Conservation (phyloP, 345 rosid species). For the Schrenkiella parvula region DNA sequence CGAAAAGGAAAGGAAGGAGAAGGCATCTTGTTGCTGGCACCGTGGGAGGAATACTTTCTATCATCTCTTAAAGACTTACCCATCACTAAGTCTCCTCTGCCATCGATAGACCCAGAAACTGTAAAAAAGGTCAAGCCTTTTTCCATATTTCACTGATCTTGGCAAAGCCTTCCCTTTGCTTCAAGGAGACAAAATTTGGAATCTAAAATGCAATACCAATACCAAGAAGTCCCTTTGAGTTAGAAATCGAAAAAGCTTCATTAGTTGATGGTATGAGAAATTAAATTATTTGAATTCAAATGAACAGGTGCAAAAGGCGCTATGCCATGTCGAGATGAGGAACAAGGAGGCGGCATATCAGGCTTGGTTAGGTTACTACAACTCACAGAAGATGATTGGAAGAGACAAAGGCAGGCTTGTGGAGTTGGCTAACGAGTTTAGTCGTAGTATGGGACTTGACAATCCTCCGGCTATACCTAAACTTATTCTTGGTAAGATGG, state of each 20-base stretch:
- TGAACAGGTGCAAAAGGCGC: conserved; percentile 63
- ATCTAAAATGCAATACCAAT: background rate
- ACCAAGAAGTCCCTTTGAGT: background rate
- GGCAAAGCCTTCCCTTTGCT: background rate
- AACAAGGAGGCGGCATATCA: conserved; percentile 88
- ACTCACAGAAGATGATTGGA: conserved; percentile 65
- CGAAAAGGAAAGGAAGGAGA: conserved; percentile 94
- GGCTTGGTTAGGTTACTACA: conserved; percentile 97
- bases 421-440: conserved; percentile 90
- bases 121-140: conserved; percentile 57
- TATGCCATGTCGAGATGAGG: conserved; percentile 81
- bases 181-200: background rate
- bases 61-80: conserved; percentile 80
- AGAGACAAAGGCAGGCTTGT: conserved; percentile 73
- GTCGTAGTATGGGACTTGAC: conserved; percentile 89
- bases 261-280: background rate
- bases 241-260: background rate
- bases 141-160: background rate
- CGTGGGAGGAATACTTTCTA: conserved; percentile 90
- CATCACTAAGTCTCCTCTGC: conserved; percentile 55
- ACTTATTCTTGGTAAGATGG: conserved; percentile 81
- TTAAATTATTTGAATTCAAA: background rate
- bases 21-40: conserved; percentile 79
- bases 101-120: conserved; percentile 68
- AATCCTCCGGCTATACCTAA: conserved; percentile 84